phyloP scores from a whole-genome alignment of 2,329 filamentous ascomycete genomes.

The Fusarium heterosporum region DNA sequence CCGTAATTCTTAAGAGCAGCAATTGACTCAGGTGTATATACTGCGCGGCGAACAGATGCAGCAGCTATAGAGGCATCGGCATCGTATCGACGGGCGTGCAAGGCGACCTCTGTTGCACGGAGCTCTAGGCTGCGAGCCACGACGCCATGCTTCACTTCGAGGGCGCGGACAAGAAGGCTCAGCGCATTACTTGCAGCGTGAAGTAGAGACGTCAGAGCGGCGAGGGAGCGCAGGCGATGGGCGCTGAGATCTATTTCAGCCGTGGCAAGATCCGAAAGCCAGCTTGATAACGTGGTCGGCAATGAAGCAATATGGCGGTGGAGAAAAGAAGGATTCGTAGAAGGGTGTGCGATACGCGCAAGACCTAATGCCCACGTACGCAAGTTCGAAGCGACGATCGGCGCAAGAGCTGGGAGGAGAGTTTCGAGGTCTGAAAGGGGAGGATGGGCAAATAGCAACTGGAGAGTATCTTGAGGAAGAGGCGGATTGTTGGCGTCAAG shows the following conservation, averaged over 20 bases:
- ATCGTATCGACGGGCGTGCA: constrained; percentile 58
- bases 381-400: constrained; percentile 62
- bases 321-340: constrained; percentile 66
- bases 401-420: constrained; percentile 61
- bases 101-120: constrained; percentile 58
- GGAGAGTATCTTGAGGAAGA: constrained; percentile 52
- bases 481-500: constrained; percentile 52
- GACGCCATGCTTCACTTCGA: constrained; percentile 67
- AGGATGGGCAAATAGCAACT: constrained; percentile 62
- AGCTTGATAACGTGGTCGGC: constrained; percentile 53
- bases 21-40: constrained; percentile 60
- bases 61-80: constrained; percentile 53
- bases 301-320: constrained; percentile 68
- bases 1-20: constrained; percentile 61
- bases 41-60: constrained; percentile 51
- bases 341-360: constrained; percentile 61
- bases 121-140: constrained; percentile 64
- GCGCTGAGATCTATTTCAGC: constrained; percentile 51
- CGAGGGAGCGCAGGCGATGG: constrained; percentile 55
- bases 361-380: constrained; percentile 61
- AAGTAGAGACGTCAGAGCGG: constrained; percentile 55
- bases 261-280: constrained; percentile 51
- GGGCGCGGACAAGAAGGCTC: constrained; percentile 58
- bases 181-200: constrained; percentile 55
- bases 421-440: constrained; percentile 61